Base-by-base conservation (phyloP, 1,284 basidiomycete genomes). In the Anthracocystis setariae region DNA sequence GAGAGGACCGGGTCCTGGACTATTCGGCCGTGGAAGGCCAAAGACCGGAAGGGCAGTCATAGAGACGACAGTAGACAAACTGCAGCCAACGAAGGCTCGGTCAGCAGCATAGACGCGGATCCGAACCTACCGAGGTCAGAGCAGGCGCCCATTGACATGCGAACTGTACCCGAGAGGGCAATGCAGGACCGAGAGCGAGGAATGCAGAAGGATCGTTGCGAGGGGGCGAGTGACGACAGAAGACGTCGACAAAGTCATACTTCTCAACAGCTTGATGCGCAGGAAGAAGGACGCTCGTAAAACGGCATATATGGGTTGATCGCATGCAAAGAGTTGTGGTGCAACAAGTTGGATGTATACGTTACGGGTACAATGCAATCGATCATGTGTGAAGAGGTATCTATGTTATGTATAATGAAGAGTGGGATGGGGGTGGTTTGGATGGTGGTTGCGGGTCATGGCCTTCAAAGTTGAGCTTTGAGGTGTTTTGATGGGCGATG, bases 211-310 rank as follows among this genome's bases (percentile, higher is more conserved):
- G 29, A 29, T 7, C 7, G 29, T 12, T 29, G 5, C 29, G 29
- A 29, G 29, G 38, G 25, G 12, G 12, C 13, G 12, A 43, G n/a
- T 27, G 43, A 42, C 7, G 47, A 42, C 3, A 8, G 20, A 25
- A 35, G 25, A 33, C 52, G 60, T 9, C 37, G 47, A 33, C 32
- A 29, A 3, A 55, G 60, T 37, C 47, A 43, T 10, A 37, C 47
- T 1, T 46, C 52, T 9, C 52, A 62, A 21, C 47, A 55, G 44
- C 48, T 62, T 8, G 60, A 56, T 42, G 60, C 52, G 10, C 60
- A 62, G 44, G 60, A 62, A 49, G 46, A 46, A 37, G 60, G 60
- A 2, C 52, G 38, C n/a, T 45, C 33, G 18, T 39, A 15, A 8
- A 39, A 2, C 18, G 38, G 29, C 29, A 12, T 29, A 7, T 29